phyloP scores from a whole-genome alignment of 1,284 basidiomycete genomes.

The Cryptococcus deneoformans region DNA sequence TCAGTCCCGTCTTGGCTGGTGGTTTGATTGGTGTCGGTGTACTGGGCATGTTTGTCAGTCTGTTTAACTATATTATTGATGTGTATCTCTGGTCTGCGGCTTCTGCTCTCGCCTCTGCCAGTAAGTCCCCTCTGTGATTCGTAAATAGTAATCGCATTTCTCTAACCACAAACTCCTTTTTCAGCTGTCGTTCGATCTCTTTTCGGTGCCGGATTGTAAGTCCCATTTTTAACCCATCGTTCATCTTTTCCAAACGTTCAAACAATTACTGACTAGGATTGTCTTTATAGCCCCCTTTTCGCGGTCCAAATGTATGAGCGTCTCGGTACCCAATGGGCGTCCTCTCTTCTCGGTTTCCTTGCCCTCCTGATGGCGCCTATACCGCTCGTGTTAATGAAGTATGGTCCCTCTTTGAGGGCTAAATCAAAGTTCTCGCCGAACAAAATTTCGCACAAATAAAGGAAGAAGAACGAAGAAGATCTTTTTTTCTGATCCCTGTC shows the following conservation, averaged over 20 bases:
- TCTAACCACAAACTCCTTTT: background rate
- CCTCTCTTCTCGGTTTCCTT: constrained; percentile 44
- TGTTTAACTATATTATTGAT: constrained; percentile 55
- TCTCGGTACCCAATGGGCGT: constrained; percentile 49
- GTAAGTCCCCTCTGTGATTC: constrained; percentile 6
- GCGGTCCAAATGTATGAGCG: constrained; percentile 54
- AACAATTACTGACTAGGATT: background rate
- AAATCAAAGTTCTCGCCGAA: constrained; percentile 49
- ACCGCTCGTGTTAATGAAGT: constrained; percentile 51
- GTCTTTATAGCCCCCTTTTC: constrained; percentile 47
- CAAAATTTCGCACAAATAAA: constrained; percentile 5
- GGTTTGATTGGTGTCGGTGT: constrained; percentile 47
- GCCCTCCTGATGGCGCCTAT: constrained; percentile 47
- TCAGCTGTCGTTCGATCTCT: constrained; percentile 51
- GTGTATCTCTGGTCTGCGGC: constrained; percentile 55
- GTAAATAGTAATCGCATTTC: background rate
- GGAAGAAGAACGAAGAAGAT: too few relatives aligned
- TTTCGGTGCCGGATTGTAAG: constrained; percentile 50
- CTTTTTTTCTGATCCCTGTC: too few relatives aligned
- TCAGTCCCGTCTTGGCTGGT: constrained; percentile 51
- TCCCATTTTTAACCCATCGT: background rate
- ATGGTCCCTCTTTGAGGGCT: constrained; percentile 51
- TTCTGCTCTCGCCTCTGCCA: constrained; percentile 53
- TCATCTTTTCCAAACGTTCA: too few relatives aligned
- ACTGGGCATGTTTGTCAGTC: constrained; percentile 58